A percentile compares a stretch with the other conserved stretches of the same genome.
These are phyloP conservation scores for Capsicum chinense DNA, from an alignment of 257 asterid genomes.

Conservation along the genomic window DNA sequence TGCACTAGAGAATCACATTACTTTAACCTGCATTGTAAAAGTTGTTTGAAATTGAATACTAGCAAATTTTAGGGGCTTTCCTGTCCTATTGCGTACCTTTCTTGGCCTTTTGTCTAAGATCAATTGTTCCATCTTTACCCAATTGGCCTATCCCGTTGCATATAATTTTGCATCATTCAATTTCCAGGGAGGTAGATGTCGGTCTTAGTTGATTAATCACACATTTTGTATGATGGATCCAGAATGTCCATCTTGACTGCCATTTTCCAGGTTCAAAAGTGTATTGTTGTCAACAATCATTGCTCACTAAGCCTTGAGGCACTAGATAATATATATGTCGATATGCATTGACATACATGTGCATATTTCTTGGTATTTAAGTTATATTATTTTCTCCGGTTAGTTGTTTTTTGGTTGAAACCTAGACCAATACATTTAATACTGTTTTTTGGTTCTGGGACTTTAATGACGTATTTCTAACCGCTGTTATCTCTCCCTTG, in stretches of 20 bases:
- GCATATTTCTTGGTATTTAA: constrained; percentile 1
- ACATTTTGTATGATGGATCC: not conserved
- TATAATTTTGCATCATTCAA: not conserved
- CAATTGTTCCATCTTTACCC: constrained; percentile 23
- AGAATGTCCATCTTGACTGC: not conserved
- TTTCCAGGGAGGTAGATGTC: not conserved
- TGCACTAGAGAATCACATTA: not conserved
- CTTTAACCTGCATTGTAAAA: not conserved
- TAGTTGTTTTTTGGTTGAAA: not conserved
- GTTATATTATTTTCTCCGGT: not conserved
- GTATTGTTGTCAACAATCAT: constrained; percentile 7
- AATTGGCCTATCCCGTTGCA: not conserved
- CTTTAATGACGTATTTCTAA: constrained; percentile 2
- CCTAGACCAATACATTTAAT: not conserved
- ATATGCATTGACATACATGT: not conserved
- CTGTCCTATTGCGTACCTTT: constrained; percentile 32
- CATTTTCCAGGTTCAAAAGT: constrained; percentile 22
- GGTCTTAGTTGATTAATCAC: not conserved
- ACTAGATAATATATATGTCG: not conserved
- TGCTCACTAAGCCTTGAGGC: not conserved
- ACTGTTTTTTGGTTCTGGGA: not conserved
- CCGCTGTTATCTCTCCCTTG: not conserved
- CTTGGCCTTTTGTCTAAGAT: constrained; percentile 40
- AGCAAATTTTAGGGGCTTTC: not conserved
- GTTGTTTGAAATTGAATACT: not conserved